A percentile compares a stretch with the other conserved stretches of the same genome.
Evolutionary conservation across 306 rosid species (phyloP).

Genomic region (Cucurbita moschata): DNA sequence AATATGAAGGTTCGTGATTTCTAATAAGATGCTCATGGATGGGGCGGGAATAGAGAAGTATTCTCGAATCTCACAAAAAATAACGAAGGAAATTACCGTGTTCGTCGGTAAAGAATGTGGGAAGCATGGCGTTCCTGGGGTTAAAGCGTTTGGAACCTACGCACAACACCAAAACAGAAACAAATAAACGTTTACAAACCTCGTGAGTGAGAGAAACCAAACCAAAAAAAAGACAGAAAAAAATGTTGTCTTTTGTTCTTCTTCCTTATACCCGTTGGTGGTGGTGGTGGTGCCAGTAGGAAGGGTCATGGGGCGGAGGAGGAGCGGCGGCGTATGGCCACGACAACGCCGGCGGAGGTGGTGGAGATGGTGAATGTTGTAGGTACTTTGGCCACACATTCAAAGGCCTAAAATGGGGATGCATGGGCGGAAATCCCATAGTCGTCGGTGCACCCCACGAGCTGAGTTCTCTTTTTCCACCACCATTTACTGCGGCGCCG

Average conservation of each 20-base stretch:
- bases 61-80: no score
- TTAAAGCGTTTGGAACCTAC: constrained; percentile 37
- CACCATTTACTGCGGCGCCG: constrained; percentile 9
- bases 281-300: constrained; percentile 41
- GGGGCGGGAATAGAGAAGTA: no score
- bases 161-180: neutral
- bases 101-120: constrained; percentile 35
- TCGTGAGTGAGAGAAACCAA: neutral
- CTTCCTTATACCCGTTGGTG: constrained; percentile 26
- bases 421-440: constrained; percentile 54
- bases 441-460: constrained; percentile 43
- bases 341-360: constrained; percentile 4
- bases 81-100: neutral
- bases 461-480: constrained; percentile 31
- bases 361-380: constrained; percentile 16
- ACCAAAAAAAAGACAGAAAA: neutral
- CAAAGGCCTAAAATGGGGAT: constrained; percentile 59
- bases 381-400: constrained; percentile 50
- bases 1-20: no score
- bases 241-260: neutral
- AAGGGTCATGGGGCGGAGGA: constrained; percentile 24
- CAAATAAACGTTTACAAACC: neutral
- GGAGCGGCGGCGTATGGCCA: constrained; percentile 26
- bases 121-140: constrained; percentile 49
- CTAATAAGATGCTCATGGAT: no score